Conservation (phyloP, 2,329 filamentous ascomycete species). For the Zasmidium citrigriseum region DNA sequence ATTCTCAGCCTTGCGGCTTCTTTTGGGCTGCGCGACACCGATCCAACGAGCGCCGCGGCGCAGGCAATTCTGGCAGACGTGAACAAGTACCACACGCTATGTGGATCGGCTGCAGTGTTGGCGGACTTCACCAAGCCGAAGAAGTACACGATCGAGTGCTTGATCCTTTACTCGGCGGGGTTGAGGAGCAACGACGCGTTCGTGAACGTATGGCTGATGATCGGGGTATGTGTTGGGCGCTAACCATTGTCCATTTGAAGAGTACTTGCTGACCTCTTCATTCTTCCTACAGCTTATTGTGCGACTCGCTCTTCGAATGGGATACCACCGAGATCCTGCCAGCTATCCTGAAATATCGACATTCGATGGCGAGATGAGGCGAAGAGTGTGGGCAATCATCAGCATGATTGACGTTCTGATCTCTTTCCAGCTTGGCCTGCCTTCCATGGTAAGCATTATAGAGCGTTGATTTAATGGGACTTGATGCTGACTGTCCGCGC, state of each 20-base stretch:
- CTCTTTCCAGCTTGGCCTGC: slow-evolving; percentile 51
- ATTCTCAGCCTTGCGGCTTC: slow-evolving; percentile 46
- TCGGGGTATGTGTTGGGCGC: too few relatives aligned
- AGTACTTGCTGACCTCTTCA: too few relatives aligned
- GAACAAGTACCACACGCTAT: slow-evolving; percentile 30
- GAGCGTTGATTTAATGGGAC: not conserved
- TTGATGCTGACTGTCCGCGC: slow-evolving; percentile 11
- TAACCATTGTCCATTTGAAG: too few relatives aligned
- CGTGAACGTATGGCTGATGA: slow-evolving; percentile 44
- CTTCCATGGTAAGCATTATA: slow-evolving; percentile 46
- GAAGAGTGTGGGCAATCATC: slow-evolving; percentile 46
- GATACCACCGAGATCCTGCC: slow-evolving; percentile 49
- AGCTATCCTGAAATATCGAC: slow-evolving; percentile 44
- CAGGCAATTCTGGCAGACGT: slow-evolving; percentile 23
- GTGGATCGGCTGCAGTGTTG: slow-evolving; percentile 35
- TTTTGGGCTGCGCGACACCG: slow-evolving; percentile 31
- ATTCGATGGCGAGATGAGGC: slow-evolving; percentile 50
- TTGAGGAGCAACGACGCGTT: slow-evolving; percentile 31
- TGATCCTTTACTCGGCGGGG: slow-evolving; percentile 39
- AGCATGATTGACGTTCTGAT: slow-evolving; percentile 49
- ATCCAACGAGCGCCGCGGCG: slow-evolving; percentile 20
- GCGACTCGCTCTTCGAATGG: slow-evolving; percentile 44
- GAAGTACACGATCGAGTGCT: slow-evolving; percentile 43
- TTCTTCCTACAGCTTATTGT: too few relatives aligned
- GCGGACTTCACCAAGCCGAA: slow-evolving; percentile 48